Base-by-base conservation (phyloP, 768 basidiomycete species). In the Tricholomella constricta region DNA sequence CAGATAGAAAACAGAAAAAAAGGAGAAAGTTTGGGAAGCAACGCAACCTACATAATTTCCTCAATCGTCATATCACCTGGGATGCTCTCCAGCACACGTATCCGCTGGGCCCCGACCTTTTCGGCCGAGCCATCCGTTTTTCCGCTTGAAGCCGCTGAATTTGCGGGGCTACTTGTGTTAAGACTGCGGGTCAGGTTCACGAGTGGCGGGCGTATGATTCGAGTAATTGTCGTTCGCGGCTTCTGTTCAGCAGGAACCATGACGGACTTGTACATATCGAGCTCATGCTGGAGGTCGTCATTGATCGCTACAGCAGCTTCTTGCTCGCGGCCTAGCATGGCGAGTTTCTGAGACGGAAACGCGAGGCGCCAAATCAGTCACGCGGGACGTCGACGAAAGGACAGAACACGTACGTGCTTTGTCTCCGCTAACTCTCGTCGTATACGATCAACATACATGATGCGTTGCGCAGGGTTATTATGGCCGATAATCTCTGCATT, bases 401-500 rank as follows among this genome's bases (percentile, higher is more conserved):
- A 17, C 29, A n/a, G 35, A 22, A 20, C 23, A 71, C 86, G 54
- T 55, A 91, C 93, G 69, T 91, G 88, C 68, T 92, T 93, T 5
- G 81, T 77, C 50, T 91, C 85, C 2, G 90, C 83, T 44, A 95
- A 72, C 65, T 96, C 93, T 51, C 79, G 74, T 31, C 94, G 79
- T 47, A 97, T 83, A 48, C 85, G 79, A 53, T 95, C 94, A 14
- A 97, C 84, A 60, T 96, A 95, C 66, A 85, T 76, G 61, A 97
- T 93, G 54, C 85, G 82, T 68, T 96, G 94, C 1, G 84, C 83
- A 8, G 90, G 89, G 63, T 95, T 94, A 29, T 80, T 78, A 64
- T 95, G 93, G 0, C 91, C 84, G 15, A 94, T 72, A 52, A 96
- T 88, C 65, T 94, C 85, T 0, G 91, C 89, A 57, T 95, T 95